A percentile compares a stretch with the other conserved stretches of the same genome.
Evolutionary conservation across 352 stramenopile genomes (phyloP).

Genomic region (Phytophthora macrochlamydospora): DNA sequence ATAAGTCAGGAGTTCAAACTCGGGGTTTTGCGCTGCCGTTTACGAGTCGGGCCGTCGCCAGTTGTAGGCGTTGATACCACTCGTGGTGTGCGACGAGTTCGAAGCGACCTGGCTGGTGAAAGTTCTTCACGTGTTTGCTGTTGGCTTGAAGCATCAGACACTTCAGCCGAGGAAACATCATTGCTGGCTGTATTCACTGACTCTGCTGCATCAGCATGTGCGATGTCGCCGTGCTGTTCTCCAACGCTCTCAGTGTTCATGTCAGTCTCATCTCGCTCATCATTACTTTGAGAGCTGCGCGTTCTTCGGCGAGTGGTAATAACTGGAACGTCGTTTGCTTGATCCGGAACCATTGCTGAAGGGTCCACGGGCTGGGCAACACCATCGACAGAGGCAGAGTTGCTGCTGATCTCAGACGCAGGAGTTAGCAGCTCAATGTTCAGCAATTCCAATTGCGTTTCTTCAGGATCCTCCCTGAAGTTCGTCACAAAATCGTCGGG

Average conservation of each 20-base stretch:
- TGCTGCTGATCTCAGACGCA: conserved; percentile 5
- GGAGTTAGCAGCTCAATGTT: conserved; percentile 29
- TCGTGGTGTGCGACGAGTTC: conserved; percentile 30
- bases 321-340: neutral
- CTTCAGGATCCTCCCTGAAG: conserved; percentile 42
- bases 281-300: conserved; percentile 16
- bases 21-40: conserved; percentile 47
- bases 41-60: conserved; percentile 24
- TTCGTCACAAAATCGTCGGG: conserved; percentile 61
- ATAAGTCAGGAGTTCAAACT: conserved; percentile 49
- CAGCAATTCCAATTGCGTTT: conserved; percentile 36
- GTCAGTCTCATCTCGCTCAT: conserved; percentile 23
- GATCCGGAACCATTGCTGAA: conserved; percentile 1
- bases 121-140: conserved; percentile 24
- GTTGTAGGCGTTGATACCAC: conserved; percentile 19
- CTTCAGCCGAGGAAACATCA: conserved; percentile 4
- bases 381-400: conserved; percentile 2
- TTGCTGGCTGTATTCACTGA: conserved; percentile 5
- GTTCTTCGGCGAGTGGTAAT: neutral
- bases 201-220: neutral
- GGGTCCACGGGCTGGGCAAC: conserved; percentile 3
- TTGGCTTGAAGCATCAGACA: conserved; percentile 24
- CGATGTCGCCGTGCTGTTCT: conserved; percentile 13
- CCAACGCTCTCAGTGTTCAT: conserved; percentile 6
- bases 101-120: conserved; percentile 24